Conservation (phyloP, 805 yeast species). For the Cephaloascus albidus region DNA sequence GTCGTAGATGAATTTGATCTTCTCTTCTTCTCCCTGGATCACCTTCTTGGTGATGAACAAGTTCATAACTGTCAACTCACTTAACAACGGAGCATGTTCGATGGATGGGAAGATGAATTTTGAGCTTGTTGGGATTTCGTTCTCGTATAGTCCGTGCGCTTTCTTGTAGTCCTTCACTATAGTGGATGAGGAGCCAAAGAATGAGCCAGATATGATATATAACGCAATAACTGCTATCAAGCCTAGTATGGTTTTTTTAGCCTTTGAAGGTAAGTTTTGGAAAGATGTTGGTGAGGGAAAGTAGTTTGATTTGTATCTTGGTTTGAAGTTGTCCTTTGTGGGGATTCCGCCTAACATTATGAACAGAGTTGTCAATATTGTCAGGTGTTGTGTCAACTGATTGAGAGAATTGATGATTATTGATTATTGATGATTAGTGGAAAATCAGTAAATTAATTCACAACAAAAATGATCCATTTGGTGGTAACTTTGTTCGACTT, state of each 20-base stretch:
- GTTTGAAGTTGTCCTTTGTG: constrained; percentile 1
- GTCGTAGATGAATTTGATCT: constrained; percentile 27
- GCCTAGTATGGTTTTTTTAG: background rate
- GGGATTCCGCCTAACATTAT: background rate
- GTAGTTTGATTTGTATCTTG: background rate
- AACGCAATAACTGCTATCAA: background rate
- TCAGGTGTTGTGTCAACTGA: too few species aligned
- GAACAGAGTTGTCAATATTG: too few species aligned
- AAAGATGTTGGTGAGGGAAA: background rate
- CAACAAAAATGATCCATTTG: too few species aligned
- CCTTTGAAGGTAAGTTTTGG: background rate
- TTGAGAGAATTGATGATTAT: too few species aligned
- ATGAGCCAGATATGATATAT: background rate
- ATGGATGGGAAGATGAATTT: constrained; percentile 64
- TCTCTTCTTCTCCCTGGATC: constrained; percentile 28
- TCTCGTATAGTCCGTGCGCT: constrained; percentile 32
- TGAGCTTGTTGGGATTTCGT: constrained; percentile 39
- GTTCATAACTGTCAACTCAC: constrained; percentile 43
- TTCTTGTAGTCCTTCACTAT: background rate
- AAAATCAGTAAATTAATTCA: too few species aligned
- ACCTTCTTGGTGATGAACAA: constrained; percentile 41
- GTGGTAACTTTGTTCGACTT: too few species aligned
- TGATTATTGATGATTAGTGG: too few species aligned
- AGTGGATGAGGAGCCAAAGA: background rate
- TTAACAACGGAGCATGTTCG: constrained; percentile 56